Percentiles rank a stretch among this genome's conserved stretches.
Evolutionary conservation across 2,329 filamentous ascomycete species (phyloP).

Genomic region (Fusarium irregulare): DNA sequence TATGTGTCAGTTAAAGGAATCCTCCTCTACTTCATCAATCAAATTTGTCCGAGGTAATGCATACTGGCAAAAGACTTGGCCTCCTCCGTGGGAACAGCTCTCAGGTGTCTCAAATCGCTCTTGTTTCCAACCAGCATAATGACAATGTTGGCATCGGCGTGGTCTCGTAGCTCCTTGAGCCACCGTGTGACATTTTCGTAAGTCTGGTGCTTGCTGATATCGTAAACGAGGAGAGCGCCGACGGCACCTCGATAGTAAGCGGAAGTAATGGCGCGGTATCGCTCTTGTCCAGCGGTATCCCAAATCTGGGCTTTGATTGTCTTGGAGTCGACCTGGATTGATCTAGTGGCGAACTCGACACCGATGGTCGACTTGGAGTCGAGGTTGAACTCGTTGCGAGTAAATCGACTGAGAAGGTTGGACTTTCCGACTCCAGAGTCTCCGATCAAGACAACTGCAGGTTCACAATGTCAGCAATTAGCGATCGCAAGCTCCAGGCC

Average conservation of each 20-base stretch:
- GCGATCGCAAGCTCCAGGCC: conserved; percentile 25
- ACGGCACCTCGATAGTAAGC: conserved; percentile 99
- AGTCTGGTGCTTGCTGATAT: conserved; percentile 99
- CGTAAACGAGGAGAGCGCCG: conserved; percentile 96
- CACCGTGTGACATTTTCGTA: conserved; percentile 99
- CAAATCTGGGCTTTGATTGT: conserved; percentile 99
- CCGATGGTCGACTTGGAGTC: conserved; percentile 99
- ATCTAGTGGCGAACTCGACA: conserved; percentile 98
- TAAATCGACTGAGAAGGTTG: conserved; percentile 99
- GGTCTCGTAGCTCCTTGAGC: conserved; percentile 98
- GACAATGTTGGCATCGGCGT: conserved; percentile 98
- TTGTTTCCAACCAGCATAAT: conserved; percentile 99
- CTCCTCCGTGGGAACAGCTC: conserved; percentile 96
- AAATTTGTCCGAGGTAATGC: conserved; percentile 45
- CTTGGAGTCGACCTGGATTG: conserved; percentile 98
- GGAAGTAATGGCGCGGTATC: conserved; percentile 98
- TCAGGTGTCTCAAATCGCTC: conserved; percentile 98
- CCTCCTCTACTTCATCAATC: conserved; percentile 10
- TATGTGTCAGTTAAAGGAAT: conserved; percentile 26
- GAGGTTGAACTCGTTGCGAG: conserved; percentile 99
- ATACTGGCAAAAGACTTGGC: conserved; percentile 97
- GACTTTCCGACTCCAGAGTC: conserved; percentile 99
- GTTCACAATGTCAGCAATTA: conserved; percentile 48
- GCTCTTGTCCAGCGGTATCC: conserved; percentile 99
- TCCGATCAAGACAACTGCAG: conserved; percentile 93